These are phyloP conservation scores for Trichomonascus vanleenenianus DNA, from an alignment of 805 yeast species.

Conservation along the genomic window DNA sequence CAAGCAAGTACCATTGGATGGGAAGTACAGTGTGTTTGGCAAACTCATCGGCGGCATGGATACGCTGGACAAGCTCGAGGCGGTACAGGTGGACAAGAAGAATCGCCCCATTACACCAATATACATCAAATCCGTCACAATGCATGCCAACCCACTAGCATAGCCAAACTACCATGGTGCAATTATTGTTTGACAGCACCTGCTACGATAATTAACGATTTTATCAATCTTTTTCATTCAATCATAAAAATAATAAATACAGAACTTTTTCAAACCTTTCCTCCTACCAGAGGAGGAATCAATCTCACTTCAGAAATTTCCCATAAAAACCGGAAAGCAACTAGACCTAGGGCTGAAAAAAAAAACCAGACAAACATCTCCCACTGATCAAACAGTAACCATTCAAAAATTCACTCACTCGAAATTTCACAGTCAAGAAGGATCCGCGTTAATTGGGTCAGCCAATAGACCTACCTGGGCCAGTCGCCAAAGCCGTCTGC, in stretches of 20 bases:
- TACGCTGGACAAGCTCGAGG: slow-evolving; percentile 55
- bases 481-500: not conserved
- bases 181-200: too few species aligned
- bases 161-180: too few species aligned
- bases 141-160: slow-evolving; percentile 41
- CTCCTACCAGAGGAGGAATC: too few species aligned
- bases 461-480: not conserved
- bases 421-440: not conserved
- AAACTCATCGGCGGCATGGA: slow-evolving; percentile 34
- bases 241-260: too few species aligned
- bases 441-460: not conserved
- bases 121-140: slow-evolving; percentile 26
- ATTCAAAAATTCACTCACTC: not conserved
- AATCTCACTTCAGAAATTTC: too few species aligned
- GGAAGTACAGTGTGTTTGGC: slow-evolving; percentile 76
- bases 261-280: too few species aligned
- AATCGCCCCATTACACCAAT: slow-evolving; percentile 30
- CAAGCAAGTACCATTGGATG: slow-evolving; percentile 64
- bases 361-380: too few species aligned
- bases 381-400: too few species aligned
- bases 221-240: too few species aligned
- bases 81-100: slow-evolving; percentile 41
- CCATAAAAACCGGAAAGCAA: too few species aligned
- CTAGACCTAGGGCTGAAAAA: too few species aligned
- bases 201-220: too few species aligned